Base-by-base conservation (phyloP, 2,329 filamentous ascomycete genomes). In the Teratosphaeria gauchensis region DNA sequence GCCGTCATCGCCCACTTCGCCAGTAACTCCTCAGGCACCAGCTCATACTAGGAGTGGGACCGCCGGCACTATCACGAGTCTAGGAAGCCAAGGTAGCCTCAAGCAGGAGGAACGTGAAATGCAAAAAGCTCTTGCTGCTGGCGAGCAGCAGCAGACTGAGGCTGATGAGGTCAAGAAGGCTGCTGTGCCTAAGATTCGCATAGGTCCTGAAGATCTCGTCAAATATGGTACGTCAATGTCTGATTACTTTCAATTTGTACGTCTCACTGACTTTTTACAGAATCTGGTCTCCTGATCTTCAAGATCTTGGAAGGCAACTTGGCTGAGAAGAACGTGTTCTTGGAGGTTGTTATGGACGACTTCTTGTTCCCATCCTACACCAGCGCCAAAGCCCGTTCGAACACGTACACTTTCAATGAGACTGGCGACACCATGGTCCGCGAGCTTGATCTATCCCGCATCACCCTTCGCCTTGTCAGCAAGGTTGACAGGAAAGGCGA, bases 391-490 rank as follows among this genome's bases (percentile, higher is more conserved):
- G 87, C 91, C 33, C 86, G 84, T 68, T 82, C 80, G 48, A 87
- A 81, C 66, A 77, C 80, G 11, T 82, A 86, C 69, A 88, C 84
- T 56, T 90, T 97, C 73, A 89, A 94, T 66, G 94, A 99, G 75
- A 91, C 82, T 78, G 92, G 92, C 54, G 94, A 99, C 74, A 94
- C 91, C 57, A 91, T 99, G 75, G 89, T 99, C 61, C 90, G 94
- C 62, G 94, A 99, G 73, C 81, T 99, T n/a, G 95, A 99, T 64
- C 92, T 96, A 67, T 99, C 94, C 2, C 89, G 88, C 64, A 84
- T 99, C 59, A 97, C 92, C 0, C 81, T 99, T 63, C 89, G 91
- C 59, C 81, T 96, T 54, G 85, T 90, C 51, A 88, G 92, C 68
- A 90, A 91, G 71, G 80, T 84, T 16, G 88, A 95, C 64, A 84